Percentiles rank a stretch among this genome's conserved stretches.
Conservation (phyloP, 768 basidiomycete genomes). For the Galerina sulciceps region DNA sequence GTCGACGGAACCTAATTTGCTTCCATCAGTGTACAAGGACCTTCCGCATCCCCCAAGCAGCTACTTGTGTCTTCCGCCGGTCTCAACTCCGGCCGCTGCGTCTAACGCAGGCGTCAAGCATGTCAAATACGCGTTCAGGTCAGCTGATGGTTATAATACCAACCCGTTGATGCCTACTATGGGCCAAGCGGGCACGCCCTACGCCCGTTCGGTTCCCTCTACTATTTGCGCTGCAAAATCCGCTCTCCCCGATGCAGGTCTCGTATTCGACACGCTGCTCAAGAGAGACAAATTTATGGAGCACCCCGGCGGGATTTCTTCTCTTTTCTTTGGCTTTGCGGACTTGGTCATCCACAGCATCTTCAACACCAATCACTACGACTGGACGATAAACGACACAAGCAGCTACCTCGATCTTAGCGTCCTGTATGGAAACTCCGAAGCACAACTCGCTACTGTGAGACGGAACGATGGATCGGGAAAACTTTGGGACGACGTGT, state of each 20-base stretch:
- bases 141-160: slow-evolving; percentile 65
- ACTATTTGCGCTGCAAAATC: slow-evolving; percentile 42
- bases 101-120: slow-evolving; percentile 13
- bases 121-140: slow-evolving; percentile 56
- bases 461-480: slow-evolving; percentile 71
- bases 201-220: slow-evolving; percentile 69
- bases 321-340: slow-evolving; percentile 80
- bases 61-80: slow-evolving; percentile 42
- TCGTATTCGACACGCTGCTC: slow-evolving; percentile 76
- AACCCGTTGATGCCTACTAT: slow-evolving; percentile 56
- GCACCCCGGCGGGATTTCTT: slow-evolving; percentile 74
- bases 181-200: slow-evolving; percentile 66
- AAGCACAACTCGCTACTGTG: slow-evolving; percentile 49
- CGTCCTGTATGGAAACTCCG: slow-evolving; percentile 70
- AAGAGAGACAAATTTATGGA: slow-evolving; percentile 48
- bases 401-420: slow-evolving; percentile 81
- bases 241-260: slow-evolving; percentile 64
- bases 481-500: slow-evolving; percentile 66
- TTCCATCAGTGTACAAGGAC: slow-evolving; percentile 69
- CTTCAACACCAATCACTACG: slow-evolving; percentile 59
- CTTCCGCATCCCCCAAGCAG: slow-evolving; percentile 74
- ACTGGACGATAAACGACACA: slow-evolving; percentile 61
- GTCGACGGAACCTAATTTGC: slow-evolving; percentile 19
- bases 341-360: slow-evolving; percentile 75
- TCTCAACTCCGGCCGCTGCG: slow-evolving; percentile 6